phyloP scores from a whole-genome alignment of 1,284 basidiomycete species.

The Cryptococcus deneoformans region DNA sequence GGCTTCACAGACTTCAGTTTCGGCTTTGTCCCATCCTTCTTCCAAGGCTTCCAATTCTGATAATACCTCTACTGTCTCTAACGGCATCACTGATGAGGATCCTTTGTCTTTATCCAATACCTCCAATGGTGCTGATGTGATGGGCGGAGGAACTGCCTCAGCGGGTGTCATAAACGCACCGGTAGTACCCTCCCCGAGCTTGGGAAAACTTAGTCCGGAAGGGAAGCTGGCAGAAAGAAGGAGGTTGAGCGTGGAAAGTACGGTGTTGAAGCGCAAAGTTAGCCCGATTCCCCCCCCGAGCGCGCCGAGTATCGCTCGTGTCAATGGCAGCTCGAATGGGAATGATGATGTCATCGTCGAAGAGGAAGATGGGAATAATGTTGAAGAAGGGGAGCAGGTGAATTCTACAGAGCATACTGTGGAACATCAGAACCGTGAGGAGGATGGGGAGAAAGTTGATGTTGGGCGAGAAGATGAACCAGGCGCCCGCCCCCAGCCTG shows the following conservation, averaged over 20 bases:
- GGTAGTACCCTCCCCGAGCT: neutral
- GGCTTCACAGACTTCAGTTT: neutral
- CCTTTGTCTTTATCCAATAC: too few species aligned
- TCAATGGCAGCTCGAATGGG: neutral
- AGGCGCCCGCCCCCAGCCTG: too few species aligned
- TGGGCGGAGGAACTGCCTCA: too few species aligned
- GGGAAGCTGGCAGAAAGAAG: constrained; percentile 19
- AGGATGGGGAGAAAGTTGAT: neutral
- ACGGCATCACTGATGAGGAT: too few species aligned
- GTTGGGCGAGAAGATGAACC: too few species aligned
- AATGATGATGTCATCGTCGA: constrained; percentile 1
- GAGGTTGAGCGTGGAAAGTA: constrained; percentile 32
- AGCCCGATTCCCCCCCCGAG: neutral
- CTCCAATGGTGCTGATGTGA: too few species aligned
- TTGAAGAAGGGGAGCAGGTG: neutral
- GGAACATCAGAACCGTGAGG: neutral
- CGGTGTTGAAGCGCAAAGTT: constrained; percentile 35
- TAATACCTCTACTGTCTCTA: neutral
- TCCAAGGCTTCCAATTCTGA: neutral
- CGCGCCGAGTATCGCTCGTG: neutral
- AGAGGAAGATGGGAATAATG: neutral
- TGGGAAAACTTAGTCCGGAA: neutral
- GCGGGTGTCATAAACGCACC: neutral
- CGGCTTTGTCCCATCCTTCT: too few species aligned
- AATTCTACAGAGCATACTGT: neutral